phyloP scores from a whole-genome alignment of 139 green algal genomes.

The Microglena sp. region DNA sequence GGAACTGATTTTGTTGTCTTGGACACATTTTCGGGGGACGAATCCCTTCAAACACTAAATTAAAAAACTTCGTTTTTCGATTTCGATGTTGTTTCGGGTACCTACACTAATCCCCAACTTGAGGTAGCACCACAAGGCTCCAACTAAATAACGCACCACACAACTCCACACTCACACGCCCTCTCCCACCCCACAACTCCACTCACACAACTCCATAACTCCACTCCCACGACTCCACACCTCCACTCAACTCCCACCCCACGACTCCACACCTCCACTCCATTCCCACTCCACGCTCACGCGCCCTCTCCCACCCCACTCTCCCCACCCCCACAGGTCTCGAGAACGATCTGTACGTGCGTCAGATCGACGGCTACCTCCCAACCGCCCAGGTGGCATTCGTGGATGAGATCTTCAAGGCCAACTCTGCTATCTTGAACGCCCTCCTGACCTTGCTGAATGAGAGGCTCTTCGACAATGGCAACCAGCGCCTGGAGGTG shows the following conservation, averaged over 20 bases:
- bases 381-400: slow-evolving; percentile 77
- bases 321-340: slow-evolving; percentile 32
- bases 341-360: slow-evolving; percentile 83
- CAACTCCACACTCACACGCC: too few species aligned
- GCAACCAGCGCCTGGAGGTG: slow-evolving; percentile 49
- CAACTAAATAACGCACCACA: too few species aligned
- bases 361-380: slow-evolving; percentile 84
- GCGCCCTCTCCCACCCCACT: neutral
- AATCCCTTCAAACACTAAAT: too few species aligned
- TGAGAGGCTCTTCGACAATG: slow-evolving; percentile 90
- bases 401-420: slow-evolving; percentile 81
- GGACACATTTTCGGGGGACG: too few species aligned
- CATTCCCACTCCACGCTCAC: neutral
- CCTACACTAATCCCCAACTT: too few species aligned
- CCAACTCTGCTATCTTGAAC: slow-evolving; percentile 88
- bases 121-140: too few species aligned
- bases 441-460: slow-evolving; percentile 87
- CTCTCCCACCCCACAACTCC: too few species aligned
- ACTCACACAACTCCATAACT: too few species aligned
- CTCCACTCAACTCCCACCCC: neutral
- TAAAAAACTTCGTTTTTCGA: too few species aligned
- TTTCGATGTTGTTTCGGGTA: too few species aligned
- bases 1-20: too few species aligned
- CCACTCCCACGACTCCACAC: neutral
- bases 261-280: neutral